A percentile compares a stretch with the other conserved stretches of the same genome.
phyloP scores from a whole-genome alignment of 257 asterid genomes.

The Solanum corneliomulleri region DNA sequence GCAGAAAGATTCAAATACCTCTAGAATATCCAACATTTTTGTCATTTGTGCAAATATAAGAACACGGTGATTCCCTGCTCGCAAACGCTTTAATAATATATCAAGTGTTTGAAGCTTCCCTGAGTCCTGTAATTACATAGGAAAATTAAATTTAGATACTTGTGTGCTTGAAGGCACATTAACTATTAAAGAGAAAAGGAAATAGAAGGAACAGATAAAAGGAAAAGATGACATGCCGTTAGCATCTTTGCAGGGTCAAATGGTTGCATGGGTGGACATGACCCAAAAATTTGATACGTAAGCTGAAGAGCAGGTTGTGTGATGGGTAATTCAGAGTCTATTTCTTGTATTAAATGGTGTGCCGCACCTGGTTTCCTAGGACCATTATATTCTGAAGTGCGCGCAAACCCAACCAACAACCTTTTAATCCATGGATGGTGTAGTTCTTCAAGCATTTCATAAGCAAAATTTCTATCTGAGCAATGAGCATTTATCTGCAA shows the following conservation, averaged over 20 bases:
- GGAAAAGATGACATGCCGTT: constrained; percentile 36
- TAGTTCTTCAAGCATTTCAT: constrained; percentile 73
- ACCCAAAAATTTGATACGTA: constrained; percentile 76
- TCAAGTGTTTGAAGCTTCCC: constrained; percentile 98
- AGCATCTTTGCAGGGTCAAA: constrained; percentile 99
- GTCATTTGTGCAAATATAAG: constrained; percentile 99
- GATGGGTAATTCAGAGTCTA: constrained; percentile 72
- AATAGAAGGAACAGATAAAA: background rate
- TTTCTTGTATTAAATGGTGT: constrained; percentile 84
- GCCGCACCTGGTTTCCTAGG: constrained; percentile 61
- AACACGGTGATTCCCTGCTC: constrained; percentile 79
- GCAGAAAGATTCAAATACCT: constrained; percentile 37
- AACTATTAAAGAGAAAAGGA: background rate
- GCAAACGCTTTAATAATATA: constrained; percentile 76
- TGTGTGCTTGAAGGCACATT: background rate
- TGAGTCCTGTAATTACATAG: constrained; percentile 60
- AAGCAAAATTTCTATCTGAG: constrained; percentile 80
- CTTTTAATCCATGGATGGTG: constrained; percentile 96
- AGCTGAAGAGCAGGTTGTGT: constrained; percentile 86
- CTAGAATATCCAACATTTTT: constrained; percentile 86
- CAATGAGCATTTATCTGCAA: constrained; percentile 69
- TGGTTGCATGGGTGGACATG: constrained; percentile 98
- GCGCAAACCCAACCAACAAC: constrained; percentile 80
- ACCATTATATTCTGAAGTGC: constrained; percentile 87
- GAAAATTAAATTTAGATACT: background rate